These are phyloP conservation scores for Nadsonia starkeyi-henricii DNA, from an alignment of 1,139 yeast species.

Conservation along the genomic window DNA sequence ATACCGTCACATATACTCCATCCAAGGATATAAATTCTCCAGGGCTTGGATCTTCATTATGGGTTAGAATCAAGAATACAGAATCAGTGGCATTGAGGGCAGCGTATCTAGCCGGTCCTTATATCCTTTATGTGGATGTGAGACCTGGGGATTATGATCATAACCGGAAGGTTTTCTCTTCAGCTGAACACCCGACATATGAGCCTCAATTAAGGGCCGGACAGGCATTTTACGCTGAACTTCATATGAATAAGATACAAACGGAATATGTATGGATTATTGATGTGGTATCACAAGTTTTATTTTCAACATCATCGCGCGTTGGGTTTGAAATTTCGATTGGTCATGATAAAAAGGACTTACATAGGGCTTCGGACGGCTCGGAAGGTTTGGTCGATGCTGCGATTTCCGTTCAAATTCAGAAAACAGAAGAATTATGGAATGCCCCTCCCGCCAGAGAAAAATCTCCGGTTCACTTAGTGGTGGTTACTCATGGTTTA, in stretches of 20 bases:
- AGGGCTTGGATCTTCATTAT: constrained; percentile 25
- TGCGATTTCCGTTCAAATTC: constrained; percentile 29
- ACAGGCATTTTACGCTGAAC: constrained; percentile 40
- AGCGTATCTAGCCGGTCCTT: constrained; percentile 84
- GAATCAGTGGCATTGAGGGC: constrained; percentile 72
- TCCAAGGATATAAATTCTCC: constrained; percentile 13
- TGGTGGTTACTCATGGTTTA: constrained; percentile 76
- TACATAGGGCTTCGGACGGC: constrained; percentile 16
- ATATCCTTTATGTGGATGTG: constrained; percentile 73
- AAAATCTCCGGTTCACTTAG: constrained; percentile 49
- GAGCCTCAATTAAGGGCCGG: constrained; percentile 69
- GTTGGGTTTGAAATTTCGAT: constrained; percentile 57
- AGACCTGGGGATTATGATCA: constrained; percentile 50
- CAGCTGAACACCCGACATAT: constrained; percentile 61
- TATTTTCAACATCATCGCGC: constrained; percentile 58
- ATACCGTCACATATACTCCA: constrained; percentile 32
- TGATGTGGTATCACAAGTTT: constrained; percentile 73
- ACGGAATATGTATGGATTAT: constrained; percentile 58
- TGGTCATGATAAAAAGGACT: constrained; percentile 35
- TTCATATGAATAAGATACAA: constrained; percentile 32
- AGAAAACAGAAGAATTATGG: constrained; percentile 68
- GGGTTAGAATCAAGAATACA: constrained; percentile 57
- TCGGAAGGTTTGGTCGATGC: constrained; percentile 2
- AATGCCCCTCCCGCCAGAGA: constrained; percentile 36
- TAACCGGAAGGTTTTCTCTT: constrained; percentile 39